Base-by-base conservation (phyloP, 106 monocot genomes). In the Dendrobium chrysotoxum region DNA sequence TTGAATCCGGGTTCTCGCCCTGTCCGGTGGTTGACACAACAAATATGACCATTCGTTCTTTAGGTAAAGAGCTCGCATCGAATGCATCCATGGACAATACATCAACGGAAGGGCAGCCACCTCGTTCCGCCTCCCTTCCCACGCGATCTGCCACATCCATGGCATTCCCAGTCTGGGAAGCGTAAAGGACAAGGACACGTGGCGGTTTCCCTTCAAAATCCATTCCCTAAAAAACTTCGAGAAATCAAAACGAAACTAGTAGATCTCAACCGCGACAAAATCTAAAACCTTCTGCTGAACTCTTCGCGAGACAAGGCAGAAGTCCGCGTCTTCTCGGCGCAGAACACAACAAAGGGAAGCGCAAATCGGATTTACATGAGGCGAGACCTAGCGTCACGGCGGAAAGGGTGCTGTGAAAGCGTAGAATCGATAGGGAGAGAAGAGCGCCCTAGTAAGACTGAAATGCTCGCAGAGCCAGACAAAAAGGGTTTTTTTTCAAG, bases 1-100 rank as follows among this genome's bases (percentile, higher is more conserved):
- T 95, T 30, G 91, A 84, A 88, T 95, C 91, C 15, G 98, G 92
- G 58, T 82, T 80, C 78, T 98, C 95, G 13, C 98, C 94, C 74
- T 95, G 98, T 23, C 98, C 95, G 15, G 98, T 95, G 42, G 95
- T 98, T 77, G 98, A 95, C 61, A 95, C 88, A 17, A 95, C 84
- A 83, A 98, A 98, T 53, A 98, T 77, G 16, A 91, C 86, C 17
- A 79, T 39, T 12, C 53, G 16, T 53, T 98, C 92, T 65, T 80
- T 40, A 16, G 86, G 83, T 55, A 98, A 86, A 80, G 45, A 77
- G 72, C 75, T 87, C 5, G 85, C 77, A 54, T 92, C 91, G 21
- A 91, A 98, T 6, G 68, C 85, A 77, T 97, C 89, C 73, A 89
- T 82, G 47, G 94, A 92, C 45, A 89, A 84, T 44, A 97, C 92